A percentile compares a stretch with the other conserved stretches of the same genome.
These are phyloP conservation scores for Aureobasidium sp. DNA, from an alignment of 2,329 filamentous ascomycete species.

Conservation along the genomic window DNA sequence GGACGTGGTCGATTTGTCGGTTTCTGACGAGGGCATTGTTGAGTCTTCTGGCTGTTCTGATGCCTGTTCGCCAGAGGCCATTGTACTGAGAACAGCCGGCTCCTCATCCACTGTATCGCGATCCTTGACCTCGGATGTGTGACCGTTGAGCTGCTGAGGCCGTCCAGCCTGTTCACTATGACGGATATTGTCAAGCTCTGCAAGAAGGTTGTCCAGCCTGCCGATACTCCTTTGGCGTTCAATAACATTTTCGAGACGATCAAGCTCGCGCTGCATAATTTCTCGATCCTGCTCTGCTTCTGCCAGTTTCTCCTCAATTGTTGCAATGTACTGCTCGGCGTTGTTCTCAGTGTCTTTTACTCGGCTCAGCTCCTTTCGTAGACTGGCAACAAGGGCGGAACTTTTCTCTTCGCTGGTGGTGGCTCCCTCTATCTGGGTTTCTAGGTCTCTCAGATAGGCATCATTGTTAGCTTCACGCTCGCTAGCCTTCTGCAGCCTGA, in stretches of 20 bases:
- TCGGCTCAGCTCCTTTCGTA: slow-evolving; percentile 85
- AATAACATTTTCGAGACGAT: slow-evolving; percentile 87
- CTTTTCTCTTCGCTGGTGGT: slow-evolving; percentile 91
- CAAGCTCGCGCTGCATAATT: slow-evolving; percentile 93
- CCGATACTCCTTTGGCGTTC: slow-evolving; percentile 92
- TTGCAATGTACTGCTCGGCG: slow-evolving; percentile 95
- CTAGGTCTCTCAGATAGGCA: slow-evolving; percentile 84
- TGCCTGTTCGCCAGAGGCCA: neutral
- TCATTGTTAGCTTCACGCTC: slow-evolving; percentile 90
- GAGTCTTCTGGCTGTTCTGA: neutral
- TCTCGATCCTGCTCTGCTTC: slow-evolving; percentile 95
- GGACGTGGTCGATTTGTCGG: neutral
- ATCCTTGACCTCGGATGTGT: slow-evolving; percentile 25
- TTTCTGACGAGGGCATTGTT: neutral
- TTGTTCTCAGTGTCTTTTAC: slow-evolving; percentile 83
- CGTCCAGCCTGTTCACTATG: slow-evolving; percentile 29
- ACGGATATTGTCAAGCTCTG: slow-evolving; percentile 68
- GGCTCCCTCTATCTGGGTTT: slow-evolving; percentile 82
- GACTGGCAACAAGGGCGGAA: slow-evolving; percentile 71
- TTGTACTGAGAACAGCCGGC: neutral
- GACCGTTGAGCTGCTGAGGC: slow-evolving; percentile 30
- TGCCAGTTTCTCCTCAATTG: slow-evolving; percentile 86
- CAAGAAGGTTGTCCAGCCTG: slow-evolving; percentile 84
- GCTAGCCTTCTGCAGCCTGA: slow-evolving; percentile 83
- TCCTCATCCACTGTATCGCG: neutral